Percentiles rank a stretch among this genome's conserved stretches.
Evolutionary conservation across 1,139 yeast genomes (phyloP).

Genomic region (Debaryomyces sp.): DNA sequence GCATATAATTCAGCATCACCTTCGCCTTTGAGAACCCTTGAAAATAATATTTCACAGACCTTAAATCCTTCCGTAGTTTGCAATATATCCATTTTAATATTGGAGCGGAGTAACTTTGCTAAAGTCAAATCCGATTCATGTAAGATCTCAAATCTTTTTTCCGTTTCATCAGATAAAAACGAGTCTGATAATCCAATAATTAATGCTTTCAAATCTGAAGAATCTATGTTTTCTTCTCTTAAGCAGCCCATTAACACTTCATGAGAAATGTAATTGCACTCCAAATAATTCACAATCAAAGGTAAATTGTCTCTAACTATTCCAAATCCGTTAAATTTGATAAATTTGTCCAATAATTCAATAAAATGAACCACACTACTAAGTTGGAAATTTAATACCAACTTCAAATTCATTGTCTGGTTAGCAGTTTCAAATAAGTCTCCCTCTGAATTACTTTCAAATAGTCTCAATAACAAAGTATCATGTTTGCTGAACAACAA

Average conservation of each 20-base stretch:
- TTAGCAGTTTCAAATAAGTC: constrained; percentile 51
- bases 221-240: not conserved
- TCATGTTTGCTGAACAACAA: constrained; percentile 33
- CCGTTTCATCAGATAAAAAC: not conserved
- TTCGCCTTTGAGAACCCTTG: constrained; percentile 7
- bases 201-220: not conserved
- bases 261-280: constrained; percentile 6
- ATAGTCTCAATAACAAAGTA: constrained; percentile 42
- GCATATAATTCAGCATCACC: constrained; percentile 6
- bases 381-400: constrained; percentile 38
- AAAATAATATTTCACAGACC: constrained; percentile 16
- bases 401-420: constrained; percentile 53
- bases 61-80: constrained; percentile 1
- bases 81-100: constrained; percentile 15
- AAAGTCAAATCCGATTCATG: constrained; percentile 14
- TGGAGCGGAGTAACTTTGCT: constrained; percentile 24
- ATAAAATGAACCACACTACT: constrained; percentile 27
- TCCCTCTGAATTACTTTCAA: constrained; percentile 62
- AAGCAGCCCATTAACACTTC: not conserved
- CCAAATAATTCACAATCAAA: constrained; percentile 22
- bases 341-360: constrained; percentile 39
- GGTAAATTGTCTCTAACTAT: constrained; percentile 38
- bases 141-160: not conserved
- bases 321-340: constrained; percentile 41
- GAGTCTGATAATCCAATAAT: constrained; percentile 3